Conservation (phyloP, 352 stramenopile genomes). For the Pythium oligandrum region DNA sequence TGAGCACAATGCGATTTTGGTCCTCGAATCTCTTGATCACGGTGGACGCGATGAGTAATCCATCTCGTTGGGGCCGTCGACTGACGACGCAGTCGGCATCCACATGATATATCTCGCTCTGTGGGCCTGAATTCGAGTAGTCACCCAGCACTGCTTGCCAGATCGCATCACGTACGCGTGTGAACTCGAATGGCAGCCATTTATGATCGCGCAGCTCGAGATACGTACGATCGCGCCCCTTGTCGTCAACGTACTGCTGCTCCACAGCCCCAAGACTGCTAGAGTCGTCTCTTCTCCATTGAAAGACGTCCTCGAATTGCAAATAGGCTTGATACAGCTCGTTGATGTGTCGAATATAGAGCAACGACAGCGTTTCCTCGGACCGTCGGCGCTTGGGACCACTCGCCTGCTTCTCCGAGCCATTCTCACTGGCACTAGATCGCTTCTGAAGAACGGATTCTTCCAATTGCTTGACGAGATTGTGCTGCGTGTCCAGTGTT, state of each 20-base stretch:
- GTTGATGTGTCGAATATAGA: too few relatives aligned
- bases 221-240: neutral
- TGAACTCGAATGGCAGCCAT: conserved; percentile 7
- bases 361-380: too few relatives aligned
- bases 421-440: too few relatives aligned
- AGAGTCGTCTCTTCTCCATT: neutral
- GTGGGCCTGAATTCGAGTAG: neutral
- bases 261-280: conserved; percentile 1
- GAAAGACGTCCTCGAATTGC: neutral
- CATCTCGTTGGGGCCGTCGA: neutral
- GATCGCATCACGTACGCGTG: conserved; percentile 4
- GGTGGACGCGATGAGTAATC: conserved; percentile 1
- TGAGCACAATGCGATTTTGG: conserved; percentile 3
- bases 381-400: too few relatives aligned
- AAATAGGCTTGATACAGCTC: too few relatives aligned
- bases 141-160: conserved; percentile 2
- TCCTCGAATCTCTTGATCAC: conserved; percentile 8
- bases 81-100: neutral
- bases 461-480: neutral
- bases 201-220: conserved; percentile 6
- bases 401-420: too few relatives aligned
- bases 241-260: neutral
- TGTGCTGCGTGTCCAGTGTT: conserved; percentile 7
- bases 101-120: conserved; percentile 6
- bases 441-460: conserved; percentile 4